Conservation (phyloP, 345 rosid genomes). For the Salix exigua region DNA sequence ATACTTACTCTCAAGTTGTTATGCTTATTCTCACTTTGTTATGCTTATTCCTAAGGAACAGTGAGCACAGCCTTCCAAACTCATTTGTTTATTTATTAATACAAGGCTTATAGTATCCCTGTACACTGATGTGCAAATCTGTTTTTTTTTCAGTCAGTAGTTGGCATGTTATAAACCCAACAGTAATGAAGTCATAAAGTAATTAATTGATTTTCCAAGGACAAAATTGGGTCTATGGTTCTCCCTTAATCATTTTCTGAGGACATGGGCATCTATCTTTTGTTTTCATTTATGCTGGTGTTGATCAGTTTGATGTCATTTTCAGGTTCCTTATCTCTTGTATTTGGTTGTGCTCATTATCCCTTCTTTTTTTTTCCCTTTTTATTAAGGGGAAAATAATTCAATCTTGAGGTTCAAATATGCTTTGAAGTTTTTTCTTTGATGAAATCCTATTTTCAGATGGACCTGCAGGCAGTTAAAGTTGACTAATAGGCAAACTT, state of each 20-base stretch:
- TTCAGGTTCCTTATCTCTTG: background rate
- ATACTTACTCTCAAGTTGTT: background rate
- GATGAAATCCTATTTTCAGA: too few relatives aligned
- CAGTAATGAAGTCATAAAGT: background rate
- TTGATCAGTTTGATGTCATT: background rate
- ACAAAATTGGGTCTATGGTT: background rate
- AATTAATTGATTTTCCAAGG: background rate
- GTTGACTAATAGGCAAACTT: too few relatives aligned
- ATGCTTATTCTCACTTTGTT: background rate
- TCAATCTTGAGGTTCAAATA: background rate
- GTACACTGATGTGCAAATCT: background rate
- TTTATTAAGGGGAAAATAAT: too few relatives aligned
- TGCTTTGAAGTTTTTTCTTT: background rate
- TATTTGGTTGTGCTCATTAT: background rate
- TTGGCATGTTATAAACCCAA: background rate
- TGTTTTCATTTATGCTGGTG: background rate
- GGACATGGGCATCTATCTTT: background rate
- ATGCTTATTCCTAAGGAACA: slow-evolving; percentile 39
- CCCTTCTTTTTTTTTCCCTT: too few relatives aligned
- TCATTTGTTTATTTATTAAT: slow-evolving; percentile 60
- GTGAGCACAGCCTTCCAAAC: slow-evolving; percentile 55
- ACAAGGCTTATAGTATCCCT: slow-evolving; percentile 42
- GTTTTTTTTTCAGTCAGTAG: background rate
- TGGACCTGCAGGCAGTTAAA: too few relatives aligned
- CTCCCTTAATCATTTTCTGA: background rate